These are phyloP conservation scores for Gastrolobium villosum DNA, from an alignment of 306 rosid species.

Conservation along the genomic window DNA sequence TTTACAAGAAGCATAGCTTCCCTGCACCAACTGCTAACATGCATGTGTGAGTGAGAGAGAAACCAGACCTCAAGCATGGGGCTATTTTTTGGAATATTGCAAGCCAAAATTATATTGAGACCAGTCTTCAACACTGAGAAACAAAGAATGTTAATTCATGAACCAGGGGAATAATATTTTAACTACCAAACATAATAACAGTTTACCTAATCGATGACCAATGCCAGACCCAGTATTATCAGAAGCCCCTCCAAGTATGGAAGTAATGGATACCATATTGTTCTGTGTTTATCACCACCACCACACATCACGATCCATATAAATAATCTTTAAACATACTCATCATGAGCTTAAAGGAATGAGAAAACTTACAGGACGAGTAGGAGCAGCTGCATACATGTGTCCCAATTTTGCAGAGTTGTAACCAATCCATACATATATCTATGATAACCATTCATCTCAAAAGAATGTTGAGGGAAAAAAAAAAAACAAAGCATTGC, in stretches of 20 bases:
- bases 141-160: conserved; percentile 14
- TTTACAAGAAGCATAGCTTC: background rate
- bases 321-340: background rate
- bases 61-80: conserved; percentile 80
- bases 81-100: conserved; percentile 80
- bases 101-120: conserved; percentile 81
- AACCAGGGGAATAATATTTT: background rate
- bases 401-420: conserved; percentile 81
- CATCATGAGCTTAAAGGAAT: conserved; percentile 17
- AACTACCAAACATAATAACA: conserved; percentile 4
- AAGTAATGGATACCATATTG: conserved; percentile 70
- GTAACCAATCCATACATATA: conserved; percentile 91
- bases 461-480: conserved; percentile 2
- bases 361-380: conserved; percentile 70
- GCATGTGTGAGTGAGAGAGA: conserved; percentile 16
- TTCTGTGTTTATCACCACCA: conserved; percentile 51
- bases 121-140: conserved; percentile 83
- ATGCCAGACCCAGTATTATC: conserved; percentile 91
- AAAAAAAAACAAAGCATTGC: background rate
- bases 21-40: background rate
- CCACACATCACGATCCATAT: conserved; percentile 6
- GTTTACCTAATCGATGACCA: conserved; percentile 83
- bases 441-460: conserved; percentile 53
- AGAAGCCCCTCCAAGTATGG: conserved; percentile 86
- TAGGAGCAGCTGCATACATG: conserved; percentile 87